Evolutionary conservation across 352 stramenopile species (phyloP).

Genomic region (Globisporangium cederbergense): DNA sequence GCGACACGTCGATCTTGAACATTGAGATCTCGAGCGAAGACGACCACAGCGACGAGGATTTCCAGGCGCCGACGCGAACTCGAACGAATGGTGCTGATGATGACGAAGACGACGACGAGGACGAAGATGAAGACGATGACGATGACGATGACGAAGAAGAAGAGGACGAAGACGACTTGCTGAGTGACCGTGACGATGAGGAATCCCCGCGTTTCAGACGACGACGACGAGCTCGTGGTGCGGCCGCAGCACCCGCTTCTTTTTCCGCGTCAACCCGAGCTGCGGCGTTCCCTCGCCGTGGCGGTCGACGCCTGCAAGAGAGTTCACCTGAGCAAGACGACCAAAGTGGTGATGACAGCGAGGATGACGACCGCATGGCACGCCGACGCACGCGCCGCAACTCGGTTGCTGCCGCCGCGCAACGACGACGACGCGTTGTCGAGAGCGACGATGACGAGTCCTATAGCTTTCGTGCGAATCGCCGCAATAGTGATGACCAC

Average conservation of each 20-base stretch:
- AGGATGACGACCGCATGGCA: slow-evolving; percentile 9
- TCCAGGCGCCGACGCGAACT: slow-evolving; percentile 48
- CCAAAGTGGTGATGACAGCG: slow-evolving; percentile 5
- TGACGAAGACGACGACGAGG: slow-evolving; percentile 37
- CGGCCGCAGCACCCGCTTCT: slow-evolving; percentile 17
- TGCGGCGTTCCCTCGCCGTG: slow-evolving; percentile 29
- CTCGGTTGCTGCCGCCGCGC: neutral
- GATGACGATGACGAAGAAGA: slow-evolving; percentile 61
- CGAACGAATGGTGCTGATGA: slow-evolving; percentile 23
- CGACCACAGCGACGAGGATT: slow-evolving; percentile 85
- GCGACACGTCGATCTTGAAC: slow-evolving; percentile 80
- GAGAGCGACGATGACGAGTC: slow-evolving; percentile 16
- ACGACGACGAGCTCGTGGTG: slow-evolving; percentile 27
- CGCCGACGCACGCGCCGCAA: slow-evolving; percentile 15
- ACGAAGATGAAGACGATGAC: slow-evolving; percentile 32
- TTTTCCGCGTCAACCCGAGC: slow-evolving; percentile 5
- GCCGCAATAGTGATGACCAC: slow-evolving; percentile 3
- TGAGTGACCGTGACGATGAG: slow-evolving; percentile 42
- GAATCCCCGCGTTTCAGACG: slow-evolving; percentile 40
- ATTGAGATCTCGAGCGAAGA: slow-evolving; percentile 86
- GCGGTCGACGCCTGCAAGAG: slow-evolving; percentile 31
- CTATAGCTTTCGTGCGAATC: neutral
- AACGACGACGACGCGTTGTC: slow-evolving; percentile 8
- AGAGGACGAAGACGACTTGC: slow-evolving; percentile 46
- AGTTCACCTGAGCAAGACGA: slow-evolving; percentile 3